These are phyloP conservation scores for Penicillium sp. DNA, from an alignment of 2,329 filamentous ascomycete species.

Conservation along the genomic window DNA sequence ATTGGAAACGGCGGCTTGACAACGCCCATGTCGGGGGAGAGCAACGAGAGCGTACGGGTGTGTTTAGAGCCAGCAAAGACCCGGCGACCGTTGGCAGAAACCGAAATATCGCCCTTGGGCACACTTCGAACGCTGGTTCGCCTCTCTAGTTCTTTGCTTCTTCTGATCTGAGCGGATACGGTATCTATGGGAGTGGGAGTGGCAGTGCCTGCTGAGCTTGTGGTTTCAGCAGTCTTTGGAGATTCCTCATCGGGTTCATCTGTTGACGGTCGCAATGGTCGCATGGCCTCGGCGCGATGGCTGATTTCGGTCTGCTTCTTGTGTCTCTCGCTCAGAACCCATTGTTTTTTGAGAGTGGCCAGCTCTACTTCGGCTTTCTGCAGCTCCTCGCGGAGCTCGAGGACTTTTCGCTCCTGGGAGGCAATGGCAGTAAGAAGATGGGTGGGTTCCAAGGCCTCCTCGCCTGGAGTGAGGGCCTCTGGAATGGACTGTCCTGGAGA, in stretches of 20 bases:
- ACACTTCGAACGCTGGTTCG: slow-evolving; percentile 62
- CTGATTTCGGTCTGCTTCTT: slow-evolving; percentile 69
- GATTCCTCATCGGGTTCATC: slow-evolving; percentile 3
- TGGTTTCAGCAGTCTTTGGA: background rate
- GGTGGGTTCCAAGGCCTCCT: slow-evolving; percentile 48
- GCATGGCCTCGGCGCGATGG: slow-evolving; percentile 56
- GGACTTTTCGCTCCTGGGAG: slow-evolving; percentile 81
- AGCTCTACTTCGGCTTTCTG: slow-evolving; percentile 75
- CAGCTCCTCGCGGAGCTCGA: slow-evolving; percentile 91
- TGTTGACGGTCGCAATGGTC: slow-evolving; percentile 41
- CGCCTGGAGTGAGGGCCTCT: slow-evolving; percentile 22
- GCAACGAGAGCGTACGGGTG: slow-evolving; percentile 68
- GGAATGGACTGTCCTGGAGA: slow-evolving; percentile 7
- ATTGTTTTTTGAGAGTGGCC: slow-evolving; percentile 73
- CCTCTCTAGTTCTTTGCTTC: slow-evolving; percentile 64
- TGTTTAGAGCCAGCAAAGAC: slow-evolving; percentile 64
- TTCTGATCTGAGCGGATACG: slow-evolving; percentile 26
- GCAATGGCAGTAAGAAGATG: slow-evolving; percentile 85
- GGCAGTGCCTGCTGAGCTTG: background rate
- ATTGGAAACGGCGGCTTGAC: slow-evolving; percentile 15
- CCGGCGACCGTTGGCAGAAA: slow-evolving; percentile 48
- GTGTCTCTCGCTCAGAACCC: slow-evolving; percentile 70
- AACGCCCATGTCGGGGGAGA: slow-evolving; percentile 57
- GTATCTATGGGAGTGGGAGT: background rate
- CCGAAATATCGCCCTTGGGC: slow-evolving; percentile 28